Evolutionary conservation across 2,329 filamentous ascomycete genomes (phyloP).

Genomic region (Clonostachys rosea): DNA sequence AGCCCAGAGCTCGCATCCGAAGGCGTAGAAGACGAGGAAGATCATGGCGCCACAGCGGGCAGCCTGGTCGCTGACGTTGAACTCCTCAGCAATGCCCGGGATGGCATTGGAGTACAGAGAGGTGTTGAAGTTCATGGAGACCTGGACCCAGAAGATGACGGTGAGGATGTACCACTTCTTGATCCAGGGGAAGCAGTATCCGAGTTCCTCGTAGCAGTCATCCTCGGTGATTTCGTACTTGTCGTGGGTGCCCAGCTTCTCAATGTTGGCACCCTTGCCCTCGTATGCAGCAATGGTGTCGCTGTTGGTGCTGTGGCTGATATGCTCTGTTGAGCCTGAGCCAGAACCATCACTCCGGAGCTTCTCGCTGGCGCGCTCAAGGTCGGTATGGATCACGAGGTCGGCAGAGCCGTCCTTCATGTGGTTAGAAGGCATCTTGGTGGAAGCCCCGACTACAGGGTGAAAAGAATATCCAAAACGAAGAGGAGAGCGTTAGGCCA

Average conservation of each 20-base stretch:
- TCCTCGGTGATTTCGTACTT: constrained; percentile 43
- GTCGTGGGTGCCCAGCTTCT: constrained; percentile 16
- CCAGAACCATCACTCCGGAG: constrained; percentile 9
- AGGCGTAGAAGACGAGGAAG: constrained; percentile 76
- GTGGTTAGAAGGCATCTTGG: constrained; percentile 7
- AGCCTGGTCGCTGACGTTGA: constrained; percentile 61
- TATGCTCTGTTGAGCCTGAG: background rate
- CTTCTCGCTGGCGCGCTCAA: constrained; percentile 26
- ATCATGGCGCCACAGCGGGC: constrained; percentile 72
- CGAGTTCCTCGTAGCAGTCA: constrained; percentile 63
- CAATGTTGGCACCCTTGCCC: background rate
- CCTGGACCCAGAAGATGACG: constrained; percentile 70
- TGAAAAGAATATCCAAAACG: background rate
- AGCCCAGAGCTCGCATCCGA: constrained; percentile 85
- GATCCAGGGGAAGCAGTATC: constrained; percentile 52
- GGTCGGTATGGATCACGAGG: constrained; percentile 25
- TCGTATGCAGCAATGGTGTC: background rate
- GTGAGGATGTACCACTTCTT: constrained; percentile 71
- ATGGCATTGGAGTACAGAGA: constrained; percentile 69
- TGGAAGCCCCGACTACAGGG: background rate
- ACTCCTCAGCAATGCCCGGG: constrained; percentile 61
- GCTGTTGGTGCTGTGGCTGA: constrained; percentile 3
- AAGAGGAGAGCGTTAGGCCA: background rate
- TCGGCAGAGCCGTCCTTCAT: constrained; percentile 28
- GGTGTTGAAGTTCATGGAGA: constrained; percentile 78